These are phyloP conservation scores for Mycena albidolilacea DNA, from an alignment of 768 basidiomycete species.

Conservation along the genomic window DNA sequence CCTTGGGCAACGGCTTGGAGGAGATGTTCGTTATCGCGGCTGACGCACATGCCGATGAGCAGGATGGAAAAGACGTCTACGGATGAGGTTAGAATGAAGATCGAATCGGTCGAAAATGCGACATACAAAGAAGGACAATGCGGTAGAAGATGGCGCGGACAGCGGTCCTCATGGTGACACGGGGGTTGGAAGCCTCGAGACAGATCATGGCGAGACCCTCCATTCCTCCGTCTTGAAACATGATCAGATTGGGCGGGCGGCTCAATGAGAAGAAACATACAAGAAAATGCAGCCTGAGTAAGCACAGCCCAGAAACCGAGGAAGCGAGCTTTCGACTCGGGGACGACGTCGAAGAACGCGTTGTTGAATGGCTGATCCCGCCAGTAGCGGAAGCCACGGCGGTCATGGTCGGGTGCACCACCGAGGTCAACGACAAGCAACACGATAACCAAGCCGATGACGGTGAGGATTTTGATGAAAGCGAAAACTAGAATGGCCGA, in stretches of 20 bases:
- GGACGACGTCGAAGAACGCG: slow-evolving; percentile 37
- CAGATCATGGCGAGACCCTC: slow-evolving; percentile 55
- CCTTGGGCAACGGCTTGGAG: slow-evolving; percentile 34
- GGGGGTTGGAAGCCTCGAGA: slow-evolving; percentile 58
- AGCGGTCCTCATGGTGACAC: slow-evolving; percentile 58
- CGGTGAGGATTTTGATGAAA: slow-evolving; percentile 62
- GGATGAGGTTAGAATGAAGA: background rate
- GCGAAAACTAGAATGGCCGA: slow-evolving; percentile 61
- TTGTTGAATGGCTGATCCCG: slow-evolving; percentile 43
- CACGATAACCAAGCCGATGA: slow-evolving; percentile 58
- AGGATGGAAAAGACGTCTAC: slow-evolving; percentile 54
- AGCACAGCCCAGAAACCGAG: slow-evolving; percentile 52
- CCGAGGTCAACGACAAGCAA: slow-evolving; percentile 67
- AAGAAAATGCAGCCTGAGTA: slow-evolving; percentile 49
- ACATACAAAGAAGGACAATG: slow-evolving; percentile 48
- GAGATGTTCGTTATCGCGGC: slow-evolving; percentile 45
- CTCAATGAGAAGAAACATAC: slow-evolving; percentile 41
- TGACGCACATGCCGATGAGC: slow-evolving; percentile 59
- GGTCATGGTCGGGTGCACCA: slow-evolving; percentile 59
- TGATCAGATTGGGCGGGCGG: slow-evolving; percentile 4
- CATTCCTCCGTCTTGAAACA: slow-evolving; percentile 55
- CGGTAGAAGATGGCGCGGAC: slow-evolving; percentile 57
- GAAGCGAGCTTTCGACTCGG: slow-evolving; percentile 50
- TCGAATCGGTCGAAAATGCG: background rate
- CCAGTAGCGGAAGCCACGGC: slow-evolving; percentile 60